Percentiles rank a stretch among this genome's conserved stretches.
These are phyloP conservation scores for Alternaria conjuncta DNA, from an alignment of 2,329 filamentous ascomycete species.

Conservation along the genomic window DNA sequence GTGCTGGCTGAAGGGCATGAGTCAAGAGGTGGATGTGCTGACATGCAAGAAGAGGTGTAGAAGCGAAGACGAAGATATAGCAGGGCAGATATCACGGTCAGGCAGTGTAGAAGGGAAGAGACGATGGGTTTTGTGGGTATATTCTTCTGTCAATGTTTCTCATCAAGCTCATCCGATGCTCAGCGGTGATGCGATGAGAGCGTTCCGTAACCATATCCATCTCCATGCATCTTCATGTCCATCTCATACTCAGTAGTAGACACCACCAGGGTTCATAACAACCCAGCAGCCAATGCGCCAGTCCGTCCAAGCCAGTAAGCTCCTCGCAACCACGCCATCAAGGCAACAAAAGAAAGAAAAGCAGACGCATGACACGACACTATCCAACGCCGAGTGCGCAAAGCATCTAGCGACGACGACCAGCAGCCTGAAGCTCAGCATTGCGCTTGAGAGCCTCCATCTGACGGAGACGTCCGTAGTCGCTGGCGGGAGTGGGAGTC, in stretches of 20 bases:
- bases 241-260: too few species aligned
- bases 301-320: background rate
- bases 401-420: slow-evolving; percentile 11
- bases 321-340: background rate
- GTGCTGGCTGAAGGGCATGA: background rate
- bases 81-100: background rate
- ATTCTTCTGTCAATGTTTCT: background rate
- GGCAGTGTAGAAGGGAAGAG: background rate
- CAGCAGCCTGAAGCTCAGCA: slow-evolving; percentile 5
- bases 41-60: background rate
- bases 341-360: background rate
- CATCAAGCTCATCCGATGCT: background rate
- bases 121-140: background rate
- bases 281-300: background rate
- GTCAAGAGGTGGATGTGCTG: background rate
- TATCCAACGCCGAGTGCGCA: background rate
- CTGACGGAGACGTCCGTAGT: slow-evolving; percentile 19
- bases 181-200: background rate
- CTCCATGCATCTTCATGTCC: background rate
- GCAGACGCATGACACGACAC: background rate
- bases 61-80: background rate
- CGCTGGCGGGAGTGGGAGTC: background rate
- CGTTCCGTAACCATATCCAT: background rate
- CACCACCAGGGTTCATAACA: background rate
- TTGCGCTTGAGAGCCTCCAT: slow-evolving; percentile 27